Evolutionary conservation across 2,329 filamentous ascomycete species (phyloP).

Genomic region (Alternaria tenuissima): DNA sequence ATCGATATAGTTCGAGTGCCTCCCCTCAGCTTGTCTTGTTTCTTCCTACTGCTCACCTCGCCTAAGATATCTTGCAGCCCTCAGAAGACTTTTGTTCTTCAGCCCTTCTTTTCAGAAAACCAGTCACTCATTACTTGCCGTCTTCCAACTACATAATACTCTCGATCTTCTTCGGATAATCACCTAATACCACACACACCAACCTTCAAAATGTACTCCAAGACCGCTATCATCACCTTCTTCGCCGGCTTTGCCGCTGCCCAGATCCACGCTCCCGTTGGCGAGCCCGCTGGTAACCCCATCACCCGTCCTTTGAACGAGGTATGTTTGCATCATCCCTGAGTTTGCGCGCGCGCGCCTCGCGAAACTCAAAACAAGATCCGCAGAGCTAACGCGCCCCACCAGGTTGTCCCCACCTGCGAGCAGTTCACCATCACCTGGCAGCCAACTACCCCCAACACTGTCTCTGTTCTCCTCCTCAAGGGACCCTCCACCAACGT

Average conservation of each 20-base stretch:
- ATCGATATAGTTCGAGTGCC: constrained; percentile 35
- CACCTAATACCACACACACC: constrained; percentile 31
- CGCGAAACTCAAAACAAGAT: constrained; percentile 3
- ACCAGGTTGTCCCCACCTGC: constrained; percentile 62
- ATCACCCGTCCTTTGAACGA: constrained; percentile 61
- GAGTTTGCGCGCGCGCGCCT: not conserved
- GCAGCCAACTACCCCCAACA: constrained; percentile 58
- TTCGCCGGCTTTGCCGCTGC: constrained; percentile 61
- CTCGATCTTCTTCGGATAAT: constrained; percentile 35
- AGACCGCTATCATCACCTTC: constrained; percentile 56
- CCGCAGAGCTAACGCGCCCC: constrained; percentile 11
- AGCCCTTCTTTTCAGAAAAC: constrained; percentile 36
- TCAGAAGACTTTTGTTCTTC: constrained; percentile 39
- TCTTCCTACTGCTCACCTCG: constrained; percentile 19
- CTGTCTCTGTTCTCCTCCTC: constrained; percentile 67
- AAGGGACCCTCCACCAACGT: constrained; percentile 66
- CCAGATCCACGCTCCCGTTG: constrained; percentile 39
- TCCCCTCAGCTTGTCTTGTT: constrained; percentile 15
- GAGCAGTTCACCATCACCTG: constrained; percentile 67
- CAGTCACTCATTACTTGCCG: constrained; percentile 29
- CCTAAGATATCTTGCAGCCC: constrained; percentile 16
- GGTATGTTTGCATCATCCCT: constrained; percentile 34
- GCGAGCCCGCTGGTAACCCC: constrained; percentile 60
- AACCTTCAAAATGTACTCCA: constrained; percentile 45
- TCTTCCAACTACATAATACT: constrained; percentile 27